Base-by-base conservation (phyloP, 2,329 filamentous ascomycete genomes). In the Ophiostoma sp. region DNA sequence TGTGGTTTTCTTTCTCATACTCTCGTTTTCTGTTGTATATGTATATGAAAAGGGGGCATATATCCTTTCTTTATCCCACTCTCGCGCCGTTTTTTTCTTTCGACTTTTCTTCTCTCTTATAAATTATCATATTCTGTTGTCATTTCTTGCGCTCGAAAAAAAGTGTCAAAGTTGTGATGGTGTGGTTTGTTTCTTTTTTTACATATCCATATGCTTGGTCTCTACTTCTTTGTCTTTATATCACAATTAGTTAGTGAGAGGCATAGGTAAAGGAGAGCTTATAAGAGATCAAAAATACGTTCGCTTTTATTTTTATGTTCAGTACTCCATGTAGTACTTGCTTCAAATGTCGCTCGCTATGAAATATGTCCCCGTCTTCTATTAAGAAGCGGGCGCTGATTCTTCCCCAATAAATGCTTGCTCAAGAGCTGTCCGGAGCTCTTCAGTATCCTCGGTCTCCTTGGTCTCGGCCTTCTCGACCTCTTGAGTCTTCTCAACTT, bases 1-100 rank as follows among this genome's bases (percentile, higher is more conserved):
- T 12, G 28, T 48, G 42, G 39, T 50, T 9, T 12, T 55, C 9
- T 28, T 45, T 25, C 2, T 42, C 15, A 28, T 66, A 45, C 61
- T 66, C 61, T 66, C 61, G n/a, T 45, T 66, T 48, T 22, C 17
- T 61, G 12, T 45, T 66, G 61, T 66, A 66, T 12, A 36, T 39
- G 57, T 45, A 66, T 66, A 66, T 66, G 61, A 66, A 66, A 66
- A 28, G 36, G 61, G 33, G 12, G 36, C 61, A 45, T 42, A 45
- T 66, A 66, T 42, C 12, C 36, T 45, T 66, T 66, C 61, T 17
- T 48, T 45, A 66, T 66, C 61, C 61, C n/a, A 64, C 61, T 64
- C 61, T 17, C 22, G 61, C 61, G 36, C 31, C 17, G 25, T 19
- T 45, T 11, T 3, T 19, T 31, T 22, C 4, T 12, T 19, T 9